These are phyloP conservation scores for Radiomyces spectabilis DNA, from an alignment of 192 early-diverging fungal genomes.

Conservation along the genomic window DNA sequence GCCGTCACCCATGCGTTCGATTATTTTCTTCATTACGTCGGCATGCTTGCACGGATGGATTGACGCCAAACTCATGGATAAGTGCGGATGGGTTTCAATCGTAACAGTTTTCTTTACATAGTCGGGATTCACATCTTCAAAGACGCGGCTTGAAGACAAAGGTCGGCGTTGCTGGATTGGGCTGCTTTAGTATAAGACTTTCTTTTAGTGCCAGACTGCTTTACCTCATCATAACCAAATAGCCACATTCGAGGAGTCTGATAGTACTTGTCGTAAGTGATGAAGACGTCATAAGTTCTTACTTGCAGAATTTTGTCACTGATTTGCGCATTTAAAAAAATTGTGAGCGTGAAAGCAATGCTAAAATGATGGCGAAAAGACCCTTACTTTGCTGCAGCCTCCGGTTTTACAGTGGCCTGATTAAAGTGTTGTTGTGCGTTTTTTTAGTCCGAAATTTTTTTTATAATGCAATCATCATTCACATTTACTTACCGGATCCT, in stretches of 20 bases:
- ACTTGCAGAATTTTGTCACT: slow-evolving; percentile 81
- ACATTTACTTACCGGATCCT: slow-evolving; percentile 67
- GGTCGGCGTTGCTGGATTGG: slow-evolving; percentile 70
- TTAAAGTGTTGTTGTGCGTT: too few relatives aligned
- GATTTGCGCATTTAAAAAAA: neutral
- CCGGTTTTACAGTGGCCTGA: too few relatives aligned
- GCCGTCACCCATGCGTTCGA: slow-evolving; percentile 70
- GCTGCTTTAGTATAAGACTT: too few relatives aligned
- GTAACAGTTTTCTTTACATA: slow-evolving; percentile 99
- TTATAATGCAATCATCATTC: too few relatives aligned
- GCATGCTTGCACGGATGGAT: slow-evolving; percentile 99
- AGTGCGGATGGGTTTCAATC: slow-evolving; percentile 93
- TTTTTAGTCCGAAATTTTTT: too few relatives aligned
- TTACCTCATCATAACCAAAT: slow-evolving; percentile 92
- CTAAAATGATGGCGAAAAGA: too few relatives aligned
- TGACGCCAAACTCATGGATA: slow-evolving; percentile 77
- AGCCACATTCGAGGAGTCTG: slow-evolving; percentile 97
- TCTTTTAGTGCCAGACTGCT: slow-evolving; percentile 10
- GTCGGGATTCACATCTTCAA: slow-evolving; percentile 97
- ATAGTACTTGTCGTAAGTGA: slow-evolving; percentile 99
- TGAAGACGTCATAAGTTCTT: slow-evolving; percentile 96
- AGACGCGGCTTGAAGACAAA: slow-evolving; percentile 84
- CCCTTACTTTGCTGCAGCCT: too few relatives aligned
- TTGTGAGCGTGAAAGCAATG: neutral
- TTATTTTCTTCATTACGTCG: slow-evolving; percentile 94